These are phyloP conservation scores for Penicillium flavigenum DNA, from an alignment of 495 filamentous ascomycete genomes.

Conservation along the genomic window DNA sequence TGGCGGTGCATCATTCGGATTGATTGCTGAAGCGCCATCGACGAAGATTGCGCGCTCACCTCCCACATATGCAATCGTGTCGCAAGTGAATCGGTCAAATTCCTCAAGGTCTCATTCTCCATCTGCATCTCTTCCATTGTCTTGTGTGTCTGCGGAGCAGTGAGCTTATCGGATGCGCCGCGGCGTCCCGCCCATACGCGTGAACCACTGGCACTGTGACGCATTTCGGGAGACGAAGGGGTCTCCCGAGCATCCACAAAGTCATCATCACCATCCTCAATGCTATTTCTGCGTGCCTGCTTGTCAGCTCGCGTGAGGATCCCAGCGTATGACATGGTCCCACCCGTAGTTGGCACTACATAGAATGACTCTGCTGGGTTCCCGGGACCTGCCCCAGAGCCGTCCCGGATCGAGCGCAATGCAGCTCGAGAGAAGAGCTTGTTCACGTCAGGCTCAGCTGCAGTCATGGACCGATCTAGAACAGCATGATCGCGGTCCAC, in stretches of 20 bases:
- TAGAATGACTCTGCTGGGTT: slow-evolving; percentile 82
- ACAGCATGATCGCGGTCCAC: slow-evolving; percentile 39
- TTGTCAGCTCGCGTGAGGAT: slow-evolving; percentile 74
- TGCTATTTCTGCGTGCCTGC: slow-evolving; percentile 50
- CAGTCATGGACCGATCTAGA: slow-evolving; percentile 34
- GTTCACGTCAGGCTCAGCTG: slow-evolving; percentile 67
- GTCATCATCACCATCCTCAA: slow-evolving; percentile 68
- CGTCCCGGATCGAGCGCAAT: slow-evolving; percentile 64
- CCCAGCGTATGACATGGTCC: slow-evolving; percentile 83
- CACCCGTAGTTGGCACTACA: slow-evolving; percentile 86
- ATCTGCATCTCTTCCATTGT: slow-evolving; percentile 78
- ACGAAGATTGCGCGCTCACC: slow-evolving; percentile 75
- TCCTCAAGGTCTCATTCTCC: slow-evolving; percentile 75
- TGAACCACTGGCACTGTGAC: slow-evolving; percentile 32
- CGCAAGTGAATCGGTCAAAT: slow-evolving; percentile 73
- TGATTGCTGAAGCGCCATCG: slow-evolving; percentile 76
- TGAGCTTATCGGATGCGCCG: slow-evolving; percentile 29
- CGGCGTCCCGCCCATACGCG: slow-evolving; percentile 21
- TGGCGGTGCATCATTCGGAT: slow-evolving; percentile 63
- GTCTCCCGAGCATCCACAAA: slow-evolving; percentile 88
- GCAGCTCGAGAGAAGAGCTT: slow-evolving; percentile 78
- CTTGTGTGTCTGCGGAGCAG: slow-evolving; percentile 43
- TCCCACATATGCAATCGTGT: slow-evolving; percentile 83
- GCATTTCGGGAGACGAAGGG: slow-evolving; percentile 50
- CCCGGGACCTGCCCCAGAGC: slow-evolving; percentile 39